Base-by-base conservation (phyloP, 257 asterid genomes). In the Penstemon davidsonii region DNA sequence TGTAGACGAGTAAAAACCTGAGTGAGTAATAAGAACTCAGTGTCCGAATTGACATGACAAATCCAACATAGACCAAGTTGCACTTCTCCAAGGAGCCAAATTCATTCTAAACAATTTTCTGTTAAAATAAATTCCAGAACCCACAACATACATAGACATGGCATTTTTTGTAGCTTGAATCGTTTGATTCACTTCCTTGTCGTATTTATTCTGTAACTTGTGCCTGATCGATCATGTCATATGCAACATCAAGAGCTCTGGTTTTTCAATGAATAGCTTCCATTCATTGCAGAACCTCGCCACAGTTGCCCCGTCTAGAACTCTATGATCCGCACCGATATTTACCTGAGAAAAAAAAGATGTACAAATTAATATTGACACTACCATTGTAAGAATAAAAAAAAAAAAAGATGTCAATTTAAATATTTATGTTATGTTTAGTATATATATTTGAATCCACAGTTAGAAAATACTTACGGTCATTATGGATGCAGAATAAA, bases 271-370 rank as follows among this genome's bases (percentile, higher is more conserved):
- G 63, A 79, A 80, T 8, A 71, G 81, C 83, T 92, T 90, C 98
- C 98, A 92, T 67, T 88, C 89, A 40, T 90, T 92, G 86, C 97
- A 90, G 88, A 92, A 92, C 65, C 65, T 82, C 10, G 98, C 98
- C 5, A 92, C 98, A 0, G 95, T 84, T 13, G 98, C 98, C 19
- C 98, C 98, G 54, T 90, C 98, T 25, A 92, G 82, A 62, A 92
- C 96, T 81, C 98, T 81, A 58, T 90, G 97, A 81, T 92, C 98
- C 7, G 98, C 84, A 3, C 95, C 97, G 13, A 92, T 73, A 65
- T 86, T 92, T 62, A 90, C 79, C 98, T 92, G 95, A 76, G 50
- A 69, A 64, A 45, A 1, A 25, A 25, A 25, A 1, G 33, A 25
- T 25, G 33, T 0, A 25, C 33, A 25, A 58, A 36, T 3, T 38